These are phyloP conservation scores for Apiospora aurea DNA, from an alignment of 2,329 filamentous ascomycete genomes.

Conservation along the genomic window DNA sequence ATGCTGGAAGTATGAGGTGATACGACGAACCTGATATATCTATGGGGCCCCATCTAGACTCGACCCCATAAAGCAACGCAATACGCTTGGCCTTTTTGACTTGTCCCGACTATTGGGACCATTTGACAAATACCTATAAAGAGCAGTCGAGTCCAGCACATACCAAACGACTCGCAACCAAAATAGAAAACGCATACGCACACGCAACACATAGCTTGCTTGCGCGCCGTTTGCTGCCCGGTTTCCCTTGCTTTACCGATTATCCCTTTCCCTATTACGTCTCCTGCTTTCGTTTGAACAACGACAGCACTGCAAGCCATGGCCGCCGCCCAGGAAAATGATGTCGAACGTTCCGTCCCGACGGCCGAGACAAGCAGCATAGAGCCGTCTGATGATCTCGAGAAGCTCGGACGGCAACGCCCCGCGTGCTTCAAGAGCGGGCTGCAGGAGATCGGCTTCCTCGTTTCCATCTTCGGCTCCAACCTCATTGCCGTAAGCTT, in stretches of 20 bases:
- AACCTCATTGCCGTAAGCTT: slow-evolving; percentile 58
- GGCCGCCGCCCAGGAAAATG: not conserved
- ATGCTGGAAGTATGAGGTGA: not conserved
- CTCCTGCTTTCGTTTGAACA: not conserved
- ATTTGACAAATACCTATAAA: slow-evolving; percentile 10
- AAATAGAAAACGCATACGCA: not conserved
- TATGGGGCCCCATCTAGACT: not conserved
- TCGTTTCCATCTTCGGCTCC: slow-evolving; percentile 57
- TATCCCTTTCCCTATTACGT: not conserved
- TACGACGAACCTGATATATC: slow-evolving; percentile 4
- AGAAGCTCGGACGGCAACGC: slow-evolving; percentile 28
- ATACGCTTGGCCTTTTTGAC: not conserved
- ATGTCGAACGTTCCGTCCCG: slow-evolving; percentile 6
- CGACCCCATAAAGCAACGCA: not conserved
- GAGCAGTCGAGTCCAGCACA: not conserved
- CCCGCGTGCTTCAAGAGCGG: slow-evolving; percentile 28
- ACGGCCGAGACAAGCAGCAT: not conserved
- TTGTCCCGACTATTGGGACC: not conserved
- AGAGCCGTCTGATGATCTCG: slow-evolving; percentile 23
- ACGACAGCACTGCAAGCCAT: not conserved
- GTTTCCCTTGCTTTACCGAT: not conserved
- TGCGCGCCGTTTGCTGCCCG: not conserved
- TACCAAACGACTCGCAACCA: not conserved
- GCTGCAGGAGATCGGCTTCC: slow-evolving; percentile 29
- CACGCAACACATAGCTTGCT: not conserved